Conservation (phyloP, 108 stramenopile species). For the Fragilariopsis cylindrus region DNA sequence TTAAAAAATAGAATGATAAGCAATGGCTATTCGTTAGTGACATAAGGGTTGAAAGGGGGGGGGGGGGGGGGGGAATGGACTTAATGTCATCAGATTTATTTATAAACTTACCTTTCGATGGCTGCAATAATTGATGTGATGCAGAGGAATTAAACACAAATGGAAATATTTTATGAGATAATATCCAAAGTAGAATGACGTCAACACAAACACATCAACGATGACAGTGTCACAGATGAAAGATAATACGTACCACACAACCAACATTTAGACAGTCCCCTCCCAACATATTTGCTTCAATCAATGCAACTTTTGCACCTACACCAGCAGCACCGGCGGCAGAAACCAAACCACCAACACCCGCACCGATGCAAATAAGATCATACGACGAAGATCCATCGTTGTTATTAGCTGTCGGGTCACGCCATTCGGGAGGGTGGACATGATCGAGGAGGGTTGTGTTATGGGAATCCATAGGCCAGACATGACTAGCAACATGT, state of each 20-base stretch:
- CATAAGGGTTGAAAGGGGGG: no score
- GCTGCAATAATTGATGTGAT: neutral
- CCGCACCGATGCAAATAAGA: conserved; percentile 81
- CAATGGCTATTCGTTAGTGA: no score
- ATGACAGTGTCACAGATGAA: no score
- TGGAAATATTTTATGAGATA: no score
- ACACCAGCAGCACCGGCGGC: conserved; percentile 74
- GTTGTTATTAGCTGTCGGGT: conserved; percentile 42
- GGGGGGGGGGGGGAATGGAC: fast-evolving
- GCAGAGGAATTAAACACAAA: no score
- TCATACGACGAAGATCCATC: conserved; percentile 58
- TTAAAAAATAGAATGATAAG: neutral
- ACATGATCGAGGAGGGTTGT: conserved; percentile 61
- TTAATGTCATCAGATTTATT: no score
- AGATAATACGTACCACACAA: conserved; percentile 55
- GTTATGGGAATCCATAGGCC: conserved; percentile 79
- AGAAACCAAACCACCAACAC: conserved; percentile 75
- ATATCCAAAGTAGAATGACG: no score
- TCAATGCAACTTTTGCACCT: conserved; percentile 77
- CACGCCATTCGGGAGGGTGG: conserved; percentile 74
- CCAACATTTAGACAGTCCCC: conserved; percentile 92
- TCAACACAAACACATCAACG: no score
- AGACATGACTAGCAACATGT: conserved; percentile 53
- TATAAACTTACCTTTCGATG: conserved; percentile 14
- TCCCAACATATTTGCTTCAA: conserved; percentile 84